Base-by-base conservation (phyloP, 768 basidiomycete species). In the Ramaria sp. region DNA sequence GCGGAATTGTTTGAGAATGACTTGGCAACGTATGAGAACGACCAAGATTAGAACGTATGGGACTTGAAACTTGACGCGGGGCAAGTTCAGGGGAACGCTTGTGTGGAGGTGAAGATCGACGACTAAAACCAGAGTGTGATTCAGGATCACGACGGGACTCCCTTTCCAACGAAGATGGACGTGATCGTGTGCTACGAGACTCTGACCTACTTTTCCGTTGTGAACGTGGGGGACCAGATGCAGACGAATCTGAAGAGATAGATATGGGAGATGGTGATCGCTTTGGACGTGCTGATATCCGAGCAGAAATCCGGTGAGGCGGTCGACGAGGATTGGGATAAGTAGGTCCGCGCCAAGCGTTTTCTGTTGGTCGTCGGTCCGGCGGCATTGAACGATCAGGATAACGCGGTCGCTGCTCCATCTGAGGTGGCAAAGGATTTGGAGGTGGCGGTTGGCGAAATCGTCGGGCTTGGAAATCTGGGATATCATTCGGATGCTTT, bases 241-340 rank as follows among this genome's bases (percentile, higher is more conserved):
- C 42, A 27, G 43, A 47, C 8, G 53, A 47, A 24, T 44, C 45
- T 9, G 53, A 55, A 18, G 36, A 43, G 24, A 22, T 28, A 3
- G 42, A 44, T 13, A 20, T 45, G 16, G 39, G 53, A 1, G 53
- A 55, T 10, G 53, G 28, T 13, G 42, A 45, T 22, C 53, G 42
- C 34, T 47, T 47, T 5, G 53, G 53, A 45, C 42, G 53, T 10
- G 53, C 53, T 30, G 53, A 55, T 27, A 48, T 55, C 20, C 44
- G 25, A 15, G 53, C 53, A 24, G 53, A 55, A 36, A 45, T 32
- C 12, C 53, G 53, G 30, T 55, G 44, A 18, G 36, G 44, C 13
- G 27, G 53, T 32, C 53, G 42, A 55, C 44, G 53, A 7, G 24
- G 32, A 20, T 18, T 34, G 3, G 39, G 12, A 52, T 22, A 52